Evolutionary conservation across 371 early-diverging fungal species (phyloP).

Genomic region (Parasitella parasitica): DNA sequence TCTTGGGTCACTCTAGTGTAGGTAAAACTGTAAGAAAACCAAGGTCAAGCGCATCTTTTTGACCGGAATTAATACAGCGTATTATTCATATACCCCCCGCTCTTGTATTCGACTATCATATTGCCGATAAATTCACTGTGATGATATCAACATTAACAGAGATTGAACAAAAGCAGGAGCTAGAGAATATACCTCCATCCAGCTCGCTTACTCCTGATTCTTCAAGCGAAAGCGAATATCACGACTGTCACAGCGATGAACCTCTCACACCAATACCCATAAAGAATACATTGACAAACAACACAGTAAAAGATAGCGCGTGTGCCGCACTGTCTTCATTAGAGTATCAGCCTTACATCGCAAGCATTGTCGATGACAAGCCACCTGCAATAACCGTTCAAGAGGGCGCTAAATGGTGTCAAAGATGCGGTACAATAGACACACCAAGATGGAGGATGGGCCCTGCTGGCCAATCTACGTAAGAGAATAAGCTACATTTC

Average conservation of each 20-base stretch:
- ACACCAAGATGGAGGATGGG: constrained; percentile 29
- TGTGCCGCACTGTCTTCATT: not conserved
- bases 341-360: not conserved
- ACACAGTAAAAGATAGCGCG: not conserved
- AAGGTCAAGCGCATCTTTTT: not conserved
- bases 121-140: too few relatives aligned
- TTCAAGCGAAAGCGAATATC: not conserved
- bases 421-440: constrained; percentile 20
- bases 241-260: constrained; percentile 1
- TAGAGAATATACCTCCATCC: constrained; percentile 5
- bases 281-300: not conserved
- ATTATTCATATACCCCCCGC: not conserved
- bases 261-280: not conserved
- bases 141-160: not conserved
- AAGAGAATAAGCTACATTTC: too few relatives aligned
- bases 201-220: not conserved
- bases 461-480: constrained; percentile 23
- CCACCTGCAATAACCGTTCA: not conserved
- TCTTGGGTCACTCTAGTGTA: not conserved
- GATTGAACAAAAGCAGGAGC: not conserved
- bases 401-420: constrained; percentile 22
- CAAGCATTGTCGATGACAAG: not conserved
- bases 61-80: not conserved
- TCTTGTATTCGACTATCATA: too few relatives aligned
- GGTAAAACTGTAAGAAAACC: not conserved